Evolutionary conservation across 2,329 filamentous ascomycete genomes (phyloP), one percentile per base, ranked within the genome.

Genomic region (Emergomyces orientalis): DNA sequence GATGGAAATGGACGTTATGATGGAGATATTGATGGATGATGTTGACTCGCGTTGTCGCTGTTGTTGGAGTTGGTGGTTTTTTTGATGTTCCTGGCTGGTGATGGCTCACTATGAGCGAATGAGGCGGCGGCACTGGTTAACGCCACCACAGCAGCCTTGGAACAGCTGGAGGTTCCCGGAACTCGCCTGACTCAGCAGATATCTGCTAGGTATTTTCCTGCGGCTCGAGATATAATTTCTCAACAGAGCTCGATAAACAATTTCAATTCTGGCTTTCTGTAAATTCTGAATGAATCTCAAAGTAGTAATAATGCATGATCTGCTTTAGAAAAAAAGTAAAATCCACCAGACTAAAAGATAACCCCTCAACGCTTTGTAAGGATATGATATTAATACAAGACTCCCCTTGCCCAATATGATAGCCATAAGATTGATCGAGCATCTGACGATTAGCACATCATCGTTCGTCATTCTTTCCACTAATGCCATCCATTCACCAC

Each of bases 401-500:
- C 43, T n/a, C 1, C 59, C 34, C 30, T 27, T 32, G 30, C 52
- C 30, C 52, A 34, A 60, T 22, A 34, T 34, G 34, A 47, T 22
- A 27, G 25, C 49, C 11, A 47, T 49, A 22, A 43, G 25, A 56
- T 37, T 25, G 19, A 25, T 25, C 22, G n/a, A 41, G 7, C 34
- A n/a, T 34, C 7, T 27, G n/a, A 27, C 17, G 17, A 39, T 25
- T 11, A 41, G 17, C 32, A 11, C n/a, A 39, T 41, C 34, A 57
- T 57, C 13, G 13, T 27, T 27, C 13, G 6, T 25, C 34, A 41
- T 57, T 3, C 25, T 30, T 55, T 19, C 59, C 17, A 34, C 43
- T 49, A 76, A 67, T 75, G 71, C 73, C 73, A 76, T 19, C 75
- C 75, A 69, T 78, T 77, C 34, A 75, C 71, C 41, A 64, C 69